Base-by-base conservation (phyloP, 768 basidiomycete genomes). In the Atractiella rhizophila region DNA sequence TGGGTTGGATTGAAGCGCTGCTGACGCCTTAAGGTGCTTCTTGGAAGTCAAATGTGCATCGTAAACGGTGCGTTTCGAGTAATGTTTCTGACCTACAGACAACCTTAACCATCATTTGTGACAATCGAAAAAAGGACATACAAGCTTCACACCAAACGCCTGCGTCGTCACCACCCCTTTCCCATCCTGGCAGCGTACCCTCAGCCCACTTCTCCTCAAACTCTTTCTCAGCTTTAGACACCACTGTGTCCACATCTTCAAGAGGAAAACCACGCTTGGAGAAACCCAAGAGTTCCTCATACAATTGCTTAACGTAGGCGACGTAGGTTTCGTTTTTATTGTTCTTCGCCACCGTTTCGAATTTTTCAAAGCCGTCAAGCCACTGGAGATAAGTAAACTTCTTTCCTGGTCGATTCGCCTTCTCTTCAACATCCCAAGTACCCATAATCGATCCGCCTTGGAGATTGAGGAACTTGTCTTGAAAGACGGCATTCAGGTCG, bases 21-120 rank as follows among this genome's bases (percentile, higher is more conserved):
- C 69, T n/a, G 70, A 66, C 7, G 82, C 79, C 62, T 94, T 98
- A 54, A 80, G 62, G 54, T 98, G 91, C 57, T 83, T 96, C 64
- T 86, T 94, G 18, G 85, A 88, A 2, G 73, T 82, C 38, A 96
- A 59, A 56, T 96, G 91, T 2, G 85, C 85, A 47, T 91, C 80
- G 57, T 85, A 98, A 8, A 98, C 91, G 0, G 91, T 94, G 59
- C 94, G 81, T 59, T 94, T 98, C 11, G 86, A 70, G 59, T 96
- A 96, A 43, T 69, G 64, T 56, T 86, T 91, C 60, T 94, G 83
- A 57, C 86, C 86, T 94, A 52, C 20, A 24, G 43, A 42, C 33
- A 38, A 43, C 26, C 42, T 30, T 28, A 25, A 6, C n/a, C 5
- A 16, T 28, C 42, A 26, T 35, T 20, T 5, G 30, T 20, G 34